Base-by-base conservation (phyloP, 139 green algal species). In the Picochlorum sp. region DNA sequence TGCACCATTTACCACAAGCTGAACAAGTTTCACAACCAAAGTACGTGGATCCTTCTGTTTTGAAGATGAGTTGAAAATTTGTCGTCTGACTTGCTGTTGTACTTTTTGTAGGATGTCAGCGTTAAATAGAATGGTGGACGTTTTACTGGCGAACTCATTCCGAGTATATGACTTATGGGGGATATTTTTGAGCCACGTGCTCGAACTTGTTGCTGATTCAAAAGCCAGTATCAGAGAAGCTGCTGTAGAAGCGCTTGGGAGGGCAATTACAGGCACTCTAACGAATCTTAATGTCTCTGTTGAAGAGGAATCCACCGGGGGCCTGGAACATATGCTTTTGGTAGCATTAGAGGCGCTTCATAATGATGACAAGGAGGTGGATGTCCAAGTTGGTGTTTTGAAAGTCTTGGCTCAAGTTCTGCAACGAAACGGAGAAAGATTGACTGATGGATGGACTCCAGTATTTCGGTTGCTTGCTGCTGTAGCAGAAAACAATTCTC, bases 311-410 rank as follows among this genome's bases (percentile, higher is more conserved):
- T 55, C 37, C 24, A 60, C 62, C 3, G 73, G 64, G 21, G 86
- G 75, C 23, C 66, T 90, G 21, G 82, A 92, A 73, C 77, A 88
- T 68, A 92, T 92, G 86, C 67, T 92, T 45, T 65, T 92, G 34
- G 77, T 88, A 31, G 79, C 86, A 0, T 70, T 92, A 30, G 81
- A 86, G 59, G 74, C 74, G 6, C 58, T 92, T 64, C 89, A 84
- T 57, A 77, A 75, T 24, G 75, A 83, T 60, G 68, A 79, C 24
- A 58, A 52, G 1, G 77, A 90, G 70, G 52, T 56, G 24, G 86
- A 94, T 47, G 85, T 94, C 23, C 73, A 75, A 4, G 50, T 68
- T 26, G 87, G 84, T 15, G 68, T 95, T 50, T 69, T 95, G 60
- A 72, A 79, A 11, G 77, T 92, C 9, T 62, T 82, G 14, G 66